Percentiles rank a stretch among this genome's conserved stretches.
phyloP scores from a whole-genome alignment of 768 basidiomycete genomes.

The Trichaptum fuscoviolaceum region DNA sequence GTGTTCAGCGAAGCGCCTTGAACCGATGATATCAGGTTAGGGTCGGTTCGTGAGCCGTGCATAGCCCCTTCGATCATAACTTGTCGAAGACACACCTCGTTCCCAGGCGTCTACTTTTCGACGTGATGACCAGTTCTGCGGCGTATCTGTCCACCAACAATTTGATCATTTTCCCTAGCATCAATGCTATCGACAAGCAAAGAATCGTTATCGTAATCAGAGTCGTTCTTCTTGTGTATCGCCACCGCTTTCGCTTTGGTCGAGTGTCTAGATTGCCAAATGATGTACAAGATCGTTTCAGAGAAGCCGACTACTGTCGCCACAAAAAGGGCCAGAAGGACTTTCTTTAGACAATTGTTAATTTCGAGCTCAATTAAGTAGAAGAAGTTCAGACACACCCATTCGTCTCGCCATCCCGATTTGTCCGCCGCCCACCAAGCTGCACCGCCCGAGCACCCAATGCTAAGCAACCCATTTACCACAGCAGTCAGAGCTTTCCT shows the following conservation, averaged over 20 bases:
- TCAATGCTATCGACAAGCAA: neutral
- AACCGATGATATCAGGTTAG: neutral
- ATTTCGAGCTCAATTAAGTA: constrained; percentile 8
- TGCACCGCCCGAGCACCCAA: constrained; percentile 60
- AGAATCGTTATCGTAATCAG: neutral
- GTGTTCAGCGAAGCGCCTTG: neutral
- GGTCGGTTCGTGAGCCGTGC: neutral
- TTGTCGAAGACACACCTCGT: constrained; percentile 4
- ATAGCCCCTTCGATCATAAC: neutral
- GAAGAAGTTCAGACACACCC: constrained; percentile 43
- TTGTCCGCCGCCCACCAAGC: constrained; percentile 68
- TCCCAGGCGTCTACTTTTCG: neutral
- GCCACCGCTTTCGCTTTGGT: neutral
- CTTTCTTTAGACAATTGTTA: constrained; percentile 28
- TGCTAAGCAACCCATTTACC: constrained; percentile 66
- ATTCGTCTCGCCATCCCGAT: constrained; percentile 65
- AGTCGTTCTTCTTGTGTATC: neutral
- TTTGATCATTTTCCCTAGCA: neutral
- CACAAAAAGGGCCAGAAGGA: constrained; percentile 54
- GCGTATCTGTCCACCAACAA: neutral
- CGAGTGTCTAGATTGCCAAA: constrained; percentile 56
- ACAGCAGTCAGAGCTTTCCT: constrained; percentile 63
- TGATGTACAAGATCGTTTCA: constrained; percentile 65
- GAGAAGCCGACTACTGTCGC: constrained; percentile 65
- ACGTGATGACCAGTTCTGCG: constrained; percentile 3